phyloP scores from a whole-genome alignment of 129 eudicot species.

The Logfia minima region DNA sequence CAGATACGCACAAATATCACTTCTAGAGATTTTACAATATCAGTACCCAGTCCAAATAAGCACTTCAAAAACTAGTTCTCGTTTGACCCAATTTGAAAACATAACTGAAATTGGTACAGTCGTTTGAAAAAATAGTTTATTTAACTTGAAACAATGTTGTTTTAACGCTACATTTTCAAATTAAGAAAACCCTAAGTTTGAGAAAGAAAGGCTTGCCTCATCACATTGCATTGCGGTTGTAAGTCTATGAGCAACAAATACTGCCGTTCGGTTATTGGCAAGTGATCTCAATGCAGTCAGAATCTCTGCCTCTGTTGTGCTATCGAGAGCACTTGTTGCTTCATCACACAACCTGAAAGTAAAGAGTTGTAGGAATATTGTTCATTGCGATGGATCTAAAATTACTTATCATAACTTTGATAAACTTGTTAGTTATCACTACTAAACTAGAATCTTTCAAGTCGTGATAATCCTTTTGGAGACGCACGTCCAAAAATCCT shows the following conservation, averaged over 20 bases:
- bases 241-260: conserved; percentile 96
- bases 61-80: too few relatives aligned
- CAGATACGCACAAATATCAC: background rate
- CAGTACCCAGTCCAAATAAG: too few relatives aligned
- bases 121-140: too few relatives aligned
- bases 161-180: background rate
- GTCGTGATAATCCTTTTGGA: background rate
- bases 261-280: conserved; percentile 79
- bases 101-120: too few relatives aligned
- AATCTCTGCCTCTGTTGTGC: conserved; percentile 97
- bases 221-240: conserved; percentile 99
- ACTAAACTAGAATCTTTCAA: background rate
- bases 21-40: too few relatives aligned
- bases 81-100: too few relatives aligned
- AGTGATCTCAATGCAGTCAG: conserved; percentile 82
- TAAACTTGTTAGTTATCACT: background rate
- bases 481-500: background rate
- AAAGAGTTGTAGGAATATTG: background rate
- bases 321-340: conserved; percentile 99
- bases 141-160: too few relatives aligned
- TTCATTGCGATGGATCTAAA: background rate
- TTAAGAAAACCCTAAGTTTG: background rate
- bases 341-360: conserved; percentile 87
- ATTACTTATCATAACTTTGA: background rate
- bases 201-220: conserved; percentile 46